Evolutionary conservation across 2,329 filamentous ascomycete genomes (phyloP), one percentile per base, ranked within the genome.

Genomic region (Penicillium digitatum): DNA sequence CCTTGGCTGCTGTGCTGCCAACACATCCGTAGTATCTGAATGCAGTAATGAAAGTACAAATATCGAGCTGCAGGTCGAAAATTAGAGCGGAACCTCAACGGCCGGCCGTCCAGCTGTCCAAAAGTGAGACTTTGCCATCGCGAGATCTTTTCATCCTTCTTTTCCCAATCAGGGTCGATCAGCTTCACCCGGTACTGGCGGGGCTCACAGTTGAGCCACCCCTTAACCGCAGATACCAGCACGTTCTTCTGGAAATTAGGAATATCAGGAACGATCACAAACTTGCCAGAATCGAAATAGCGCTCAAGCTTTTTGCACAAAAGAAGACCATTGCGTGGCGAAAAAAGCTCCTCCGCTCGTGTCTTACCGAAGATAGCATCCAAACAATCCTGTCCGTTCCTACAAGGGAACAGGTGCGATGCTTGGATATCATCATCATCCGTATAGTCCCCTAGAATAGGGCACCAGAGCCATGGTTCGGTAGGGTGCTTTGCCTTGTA

Each of bases 11-110:
- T 27, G n/a, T 57, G 48, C 24, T 61, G 51, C 62, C 61, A 63
- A 9, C 44, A 55, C 10, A 34, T 40, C 16, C 61, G 52, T 16
- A 65, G 31, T 0, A 62, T 43, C 31, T 63, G 59, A 3, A 61
- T 34, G 27, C 59, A 62, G 18, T 61, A 65, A 24, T 65, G 61
- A 16, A 63, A 63, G 22, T 65, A 65, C 1, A 65, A 16, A 45
- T 62, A 65, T 5, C 61, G 14, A 3, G 58, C 60, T 20, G 50
- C 52, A 5, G 62, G 61, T 11, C 62, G 45, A 18, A 54, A 62
- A 3, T 24, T 16, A 1, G 27, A 50, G 12, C 3, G 37, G 32
- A 62, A 66, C 12, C 50, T 20, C 5, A 63, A 35, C n/a, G 24
- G 42, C 27, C 44, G 40, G 20, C 48, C 47, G 31, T 63, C 57